Conservation (phyloP, 2,329 filamentous ascomycete genomes). For the Colletotrichum aenigma region DNA sequence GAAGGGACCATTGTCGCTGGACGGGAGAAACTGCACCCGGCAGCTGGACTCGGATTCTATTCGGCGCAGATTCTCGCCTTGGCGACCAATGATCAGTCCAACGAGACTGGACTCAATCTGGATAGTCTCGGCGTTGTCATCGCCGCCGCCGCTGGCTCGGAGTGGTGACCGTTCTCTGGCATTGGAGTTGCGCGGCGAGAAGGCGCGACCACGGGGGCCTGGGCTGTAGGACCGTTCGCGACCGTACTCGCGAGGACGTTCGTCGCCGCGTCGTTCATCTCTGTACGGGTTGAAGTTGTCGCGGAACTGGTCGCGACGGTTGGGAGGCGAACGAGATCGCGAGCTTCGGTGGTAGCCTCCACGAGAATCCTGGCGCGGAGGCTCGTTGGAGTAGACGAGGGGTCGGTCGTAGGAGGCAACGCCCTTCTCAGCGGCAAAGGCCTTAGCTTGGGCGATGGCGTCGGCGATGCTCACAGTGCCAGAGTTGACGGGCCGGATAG, state of each 20-base stretch:
- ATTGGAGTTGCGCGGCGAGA: slow-evolving; percentile 62
- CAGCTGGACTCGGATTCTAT: slow-evolving; percentile 85
- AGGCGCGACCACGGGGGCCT: slow-evolving; percentile 58
- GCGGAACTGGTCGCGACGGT: slow-evolving; percentile 71
- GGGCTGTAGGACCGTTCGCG: slow-evolving; percentile 79
- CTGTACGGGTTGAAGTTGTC: slow-evolving; percentile 83
- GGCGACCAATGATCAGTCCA: slow-evolving; percentile 87
- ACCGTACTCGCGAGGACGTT: slow-evolving; percentile 62
- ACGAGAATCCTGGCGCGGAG: slow-evolving; percentile 35
- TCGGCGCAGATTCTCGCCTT: slow-evolving; percentile 85
- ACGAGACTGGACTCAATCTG: slow-evolving; percentile 87
- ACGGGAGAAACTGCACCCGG: slow-evolving; percentile 85
- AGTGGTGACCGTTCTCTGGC: slow-evolving; percentile 65
- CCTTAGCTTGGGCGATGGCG: slow-evolving; percentile 83
- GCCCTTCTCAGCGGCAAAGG: slow-evolving; percentile 80
- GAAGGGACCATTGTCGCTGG: slow-evolving; percentile 73
- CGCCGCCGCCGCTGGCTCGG: slow-evolving; percentile 45
- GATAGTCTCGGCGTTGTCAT: slow-evolving; percentile 81
- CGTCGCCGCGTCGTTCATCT: slow-evolving; percentile 76
- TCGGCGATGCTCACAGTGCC: slow-evolving; percentile 85
- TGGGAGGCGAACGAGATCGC: slow-evolving; percentile 74
- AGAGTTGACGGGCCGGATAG: slow-evolving; percentile 78
- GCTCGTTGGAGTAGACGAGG: slow-evolving; percentile 45
- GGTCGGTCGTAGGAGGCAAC: slow-evolving; percentile 67
- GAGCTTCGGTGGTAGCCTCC: slow-evolving; percentile 64